Evolutionary conservation across 164 flowering plant species (phyloP).

Genomic region (Vitis labrusca): DNA sequence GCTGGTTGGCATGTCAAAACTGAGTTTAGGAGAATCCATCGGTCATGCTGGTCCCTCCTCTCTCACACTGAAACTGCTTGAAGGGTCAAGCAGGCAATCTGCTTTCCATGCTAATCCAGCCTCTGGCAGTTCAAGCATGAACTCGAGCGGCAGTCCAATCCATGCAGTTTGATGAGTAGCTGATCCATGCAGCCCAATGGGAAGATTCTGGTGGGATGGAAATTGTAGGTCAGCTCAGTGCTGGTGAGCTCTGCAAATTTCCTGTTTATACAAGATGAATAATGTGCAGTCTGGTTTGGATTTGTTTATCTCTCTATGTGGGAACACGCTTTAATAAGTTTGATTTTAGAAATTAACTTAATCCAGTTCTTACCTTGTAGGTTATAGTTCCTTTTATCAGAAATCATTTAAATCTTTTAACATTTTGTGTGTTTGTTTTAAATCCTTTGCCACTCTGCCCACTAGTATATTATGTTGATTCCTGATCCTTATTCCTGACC

Average conservation of each 20-base stretch:
- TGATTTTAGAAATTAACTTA: conserved; percentile 9
- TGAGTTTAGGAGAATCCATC: conserved; percentile 64
- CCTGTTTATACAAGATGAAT: conserved; percentile 31
- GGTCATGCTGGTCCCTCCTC: conserved; percentile 45
- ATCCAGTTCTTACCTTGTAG: conserved; percentile 9
- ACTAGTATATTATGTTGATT: background rate
- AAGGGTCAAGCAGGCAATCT: conserved; percentile 69
- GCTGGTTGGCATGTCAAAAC: conserved; percentile 78
- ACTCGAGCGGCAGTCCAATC: conserved; percentile 41
- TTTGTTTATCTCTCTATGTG: conserved; percentile 15
- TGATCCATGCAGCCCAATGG: conserved; percentile 24
- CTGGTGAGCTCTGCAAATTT: conserved; percentile 18
- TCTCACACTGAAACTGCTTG: conserved; percentile 53
- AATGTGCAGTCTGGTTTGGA: conserved; percentile 38
- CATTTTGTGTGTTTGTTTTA: background rate
- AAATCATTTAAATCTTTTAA: conserved; percentile 10
- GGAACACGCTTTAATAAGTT: conserved; percentile 15
- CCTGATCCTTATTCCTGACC: too few relatives aligned
- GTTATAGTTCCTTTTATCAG: conserved; percentile 13
- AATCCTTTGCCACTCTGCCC: background rate
- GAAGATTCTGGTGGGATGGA: conserved; percentile 2
- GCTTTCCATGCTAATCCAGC: conserved; percentile 76
- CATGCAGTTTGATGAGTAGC: conserved; percentile 31
- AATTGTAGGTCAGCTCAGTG: conserved; percentile 15
- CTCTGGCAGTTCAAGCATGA: conserved; percentile 42